Evolutionary conservation across 139 green algal genomes (phyloP), one percentile per base, ranked within the genome.

Genomic region (Auxenochlorella pyrenoidosa): DNA sequence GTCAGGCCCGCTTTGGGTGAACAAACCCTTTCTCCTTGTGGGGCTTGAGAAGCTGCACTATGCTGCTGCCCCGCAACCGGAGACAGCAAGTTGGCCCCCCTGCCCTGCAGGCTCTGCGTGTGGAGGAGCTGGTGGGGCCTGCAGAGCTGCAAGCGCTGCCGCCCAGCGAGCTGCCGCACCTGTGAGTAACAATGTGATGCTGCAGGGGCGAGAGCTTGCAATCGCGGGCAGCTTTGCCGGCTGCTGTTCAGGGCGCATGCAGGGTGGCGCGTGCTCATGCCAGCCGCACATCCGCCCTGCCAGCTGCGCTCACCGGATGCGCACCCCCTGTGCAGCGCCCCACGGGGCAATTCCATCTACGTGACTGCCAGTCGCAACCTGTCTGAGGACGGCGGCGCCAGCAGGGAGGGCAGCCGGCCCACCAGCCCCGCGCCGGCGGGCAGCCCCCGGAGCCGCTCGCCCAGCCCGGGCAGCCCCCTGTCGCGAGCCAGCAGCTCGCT

Each of bases 51-150:
- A 76, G n/a, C n/a, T n/a, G n/a, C n/a, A n/a, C n/a, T n/a, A 12
- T 58, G 47, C 36, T 78, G 71, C 71, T 78, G 71, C 8, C 54
- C 16, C 16, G 19, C 54, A 63, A 63, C 54, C 16, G 54, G 15
- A 22, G 54, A 8, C 2, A 63, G 3, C 18, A 13, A 63, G 47
- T n/a, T n/a, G n/a, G n/a, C n/a, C n/a, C 47, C 47, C 47, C 34
- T 68, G 22, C 60, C 60, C 68, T 60, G 68, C 80, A 85, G 30
- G 80, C 80, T 12, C 40, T 85, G 80, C 40, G 40, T 2, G 85
- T 89, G 59, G 63, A 85, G 34, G 44, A 89, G 76, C 85, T 89
- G 44, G 76, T 89, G 43, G 85, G 85, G 0, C 65, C 77, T 0
- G 58, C 58, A n/a, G 76, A 85, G 36, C 63, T 89, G 18, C 32